Percentiles rank a stretch among this genome's conserved stretches.
These are phyloP conservation scores for Cubamyces sp. DNA, from an alignment of 768 basidiomycete genomes.

Conservation along the genomic window DNA sequence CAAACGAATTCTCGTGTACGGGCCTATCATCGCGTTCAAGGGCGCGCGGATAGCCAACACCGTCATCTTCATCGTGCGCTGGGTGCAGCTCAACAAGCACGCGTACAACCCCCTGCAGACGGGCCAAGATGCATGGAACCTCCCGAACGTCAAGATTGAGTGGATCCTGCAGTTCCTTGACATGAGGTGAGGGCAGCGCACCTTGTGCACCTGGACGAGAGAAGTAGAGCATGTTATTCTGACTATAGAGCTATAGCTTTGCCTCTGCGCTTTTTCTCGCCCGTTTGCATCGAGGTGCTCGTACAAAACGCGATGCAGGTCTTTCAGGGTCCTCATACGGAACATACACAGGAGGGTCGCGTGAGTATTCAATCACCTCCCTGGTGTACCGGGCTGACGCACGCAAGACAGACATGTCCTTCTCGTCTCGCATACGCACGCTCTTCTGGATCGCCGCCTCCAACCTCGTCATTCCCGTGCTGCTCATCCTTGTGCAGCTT, in stretches of 20 bases:
- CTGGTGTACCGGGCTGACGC: no score
- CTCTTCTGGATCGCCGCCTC: constrained; percentile 40
- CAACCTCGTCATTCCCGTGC: constrained; percentile 44
- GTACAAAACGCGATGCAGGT: background rate
- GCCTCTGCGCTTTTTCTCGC: constrained; percentile 5
- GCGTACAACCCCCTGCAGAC: constrained; percentile 8
- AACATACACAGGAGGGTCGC: no score
- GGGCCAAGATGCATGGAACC: constrained; percentile 11
- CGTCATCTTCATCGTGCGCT: constrained; percentile 19
- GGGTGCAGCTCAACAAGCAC: constrained; percentile 8
- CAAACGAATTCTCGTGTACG: constrained; percentile 31
- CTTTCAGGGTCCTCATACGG: background rate
- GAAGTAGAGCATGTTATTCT: background rate
- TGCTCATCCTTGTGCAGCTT: constrained; percentile 41
- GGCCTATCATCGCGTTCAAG: constrained; percentile 37
- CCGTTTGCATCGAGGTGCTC: background rate
- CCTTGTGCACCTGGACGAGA: background rate
- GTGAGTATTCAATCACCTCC: no score
- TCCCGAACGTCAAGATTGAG: constrained; percentile 30
- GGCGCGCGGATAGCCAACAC: constrained; percentile 33
- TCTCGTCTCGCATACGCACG: background rate
- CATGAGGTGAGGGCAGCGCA: constrained; percentile 36
- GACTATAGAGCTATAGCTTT: background rate
- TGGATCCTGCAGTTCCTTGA: constrained; percentile 41
- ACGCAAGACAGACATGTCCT: background rate